Conservation (phyloP, 257 asterid genomes). For the Knoxia roxburghii region DNA sequence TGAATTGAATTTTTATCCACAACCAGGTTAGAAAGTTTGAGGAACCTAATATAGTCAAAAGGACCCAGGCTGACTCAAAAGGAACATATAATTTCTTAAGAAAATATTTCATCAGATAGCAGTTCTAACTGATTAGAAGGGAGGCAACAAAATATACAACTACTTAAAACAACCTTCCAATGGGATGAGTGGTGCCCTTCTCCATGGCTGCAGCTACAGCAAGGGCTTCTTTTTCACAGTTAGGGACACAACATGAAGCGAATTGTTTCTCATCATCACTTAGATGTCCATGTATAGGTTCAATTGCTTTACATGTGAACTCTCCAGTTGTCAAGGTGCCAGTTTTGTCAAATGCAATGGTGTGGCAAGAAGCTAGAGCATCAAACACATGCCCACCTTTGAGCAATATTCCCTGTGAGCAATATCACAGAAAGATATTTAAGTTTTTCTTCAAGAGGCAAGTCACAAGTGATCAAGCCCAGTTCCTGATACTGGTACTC, state of each 20-base stretch:
- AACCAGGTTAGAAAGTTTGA: background rate
- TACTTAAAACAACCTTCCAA: conserved; percentile 65
- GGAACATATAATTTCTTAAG: background rate
- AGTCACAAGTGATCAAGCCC: background rate
- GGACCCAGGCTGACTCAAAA: background rate
- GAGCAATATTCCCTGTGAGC: conserved; percentile 81
- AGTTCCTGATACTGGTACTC: background rate
- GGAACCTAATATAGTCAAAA: background rate
- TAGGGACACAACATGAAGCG: conserved; percentile 80
- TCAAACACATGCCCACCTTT: conserved; percentile 95
- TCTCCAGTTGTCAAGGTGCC: conserved; percentile 98
- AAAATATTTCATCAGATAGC: background rate
- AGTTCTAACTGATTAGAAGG: background rate
- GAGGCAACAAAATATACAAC: background rate
- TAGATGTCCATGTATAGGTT: conserved; percentile 91
- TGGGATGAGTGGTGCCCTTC: conserved; percentile 99
- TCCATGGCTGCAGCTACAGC: conserved; percentile 99
- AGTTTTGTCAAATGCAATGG: conserved; percentile 96
- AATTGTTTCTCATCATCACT: conserved; percentile 28
- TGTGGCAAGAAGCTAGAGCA: conserved; percentile 92
- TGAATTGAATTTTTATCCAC: background rate
- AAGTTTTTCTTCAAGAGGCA: background rate
- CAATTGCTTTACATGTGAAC: conserved; percentile 96
- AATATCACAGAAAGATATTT: background rate
- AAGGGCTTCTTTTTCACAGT: conserved; percentile 97